Conservation (phyloP, 2,329 filamentous ascomycete genomes). For the Ceratocystis diversiconidia region DNA sequence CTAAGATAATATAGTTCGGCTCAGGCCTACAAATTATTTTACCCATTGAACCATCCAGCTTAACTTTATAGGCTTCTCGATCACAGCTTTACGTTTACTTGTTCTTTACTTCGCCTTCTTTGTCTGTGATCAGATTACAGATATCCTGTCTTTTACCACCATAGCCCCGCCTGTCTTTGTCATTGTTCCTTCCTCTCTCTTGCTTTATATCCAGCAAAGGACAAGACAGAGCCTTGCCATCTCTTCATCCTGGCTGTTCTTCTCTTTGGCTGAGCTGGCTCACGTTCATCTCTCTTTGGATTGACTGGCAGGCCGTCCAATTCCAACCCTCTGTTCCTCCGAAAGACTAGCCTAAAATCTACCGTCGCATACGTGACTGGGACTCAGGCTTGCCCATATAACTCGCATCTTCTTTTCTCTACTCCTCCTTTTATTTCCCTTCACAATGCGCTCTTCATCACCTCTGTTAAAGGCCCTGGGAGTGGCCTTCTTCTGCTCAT, state of each 20-base stretch:
- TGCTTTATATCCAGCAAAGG: neutral
- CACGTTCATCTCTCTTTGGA: neutral
- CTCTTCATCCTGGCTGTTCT: neutral
- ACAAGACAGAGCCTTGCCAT: neutral
- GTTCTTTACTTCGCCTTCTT: slow-evolving; percentile 2
- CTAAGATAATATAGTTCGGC: neutral
- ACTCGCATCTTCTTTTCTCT: slow-evolving; percentile 11
- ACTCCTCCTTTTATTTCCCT: slow-evolving; percentile 28
- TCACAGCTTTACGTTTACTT: neutral
- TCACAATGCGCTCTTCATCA: slow-evolving; percentile 20
- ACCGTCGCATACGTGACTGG: slow-evolving; percentile 9
- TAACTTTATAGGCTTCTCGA: neutral
- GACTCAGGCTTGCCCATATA: neutral
- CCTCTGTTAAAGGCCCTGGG: slow-evolving; percentile 21
- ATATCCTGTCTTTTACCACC: neutral
- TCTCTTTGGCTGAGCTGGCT: slow-evolving; percentile 2
- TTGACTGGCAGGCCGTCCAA: slow-evolving; percentile 5
- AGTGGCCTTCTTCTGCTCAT: slow-evolving; percentile 28
- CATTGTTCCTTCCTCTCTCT: neutral
- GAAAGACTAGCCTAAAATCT: slow-evolving; percentile 6
- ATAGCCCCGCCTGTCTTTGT: neutral
- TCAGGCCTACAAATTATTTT: neutral
- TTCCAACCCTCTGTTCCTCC: neutral
- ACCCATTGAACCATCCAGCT: neutral
- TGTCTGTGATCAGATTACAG: neutral